Evolutionary conservation across 2,329 filamentous ascomycete species (phyloP).

Genomic region (Colletotrichum destructivum): DNA sequence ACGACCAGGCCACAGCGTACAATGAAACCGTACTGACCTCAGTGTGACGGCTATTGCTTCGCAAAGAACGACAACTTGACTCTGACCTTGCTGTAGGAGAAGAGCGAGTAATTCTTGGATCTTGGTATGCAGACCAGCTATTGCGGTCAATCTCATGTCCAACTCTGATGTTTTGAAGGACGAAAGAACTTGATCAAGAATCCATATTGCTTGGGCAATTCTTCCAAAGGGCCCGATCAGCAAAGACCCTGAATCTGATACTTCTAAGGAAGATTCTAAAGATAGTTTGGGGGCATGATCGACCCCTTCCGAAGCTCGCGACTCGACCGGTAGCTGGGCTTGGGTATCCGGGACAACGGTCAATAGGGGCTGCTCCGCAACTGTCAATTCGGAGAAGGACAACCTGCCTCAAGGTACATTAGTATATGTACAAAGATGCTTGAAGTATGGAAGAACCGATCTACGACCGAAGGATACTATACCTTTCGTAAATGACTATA

Average conservation of each 20-base stretch:
- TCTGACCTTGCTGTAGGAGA: background rate
- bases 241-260: background rate
- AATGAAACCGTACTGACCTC: background rate
- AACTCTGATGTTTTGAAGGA: background rate
- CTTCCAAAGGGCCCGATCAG: background rate
- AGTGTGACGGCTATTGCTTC: background rate
- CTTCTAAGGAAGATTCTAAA: too few species aligned
- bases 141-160: background rate
- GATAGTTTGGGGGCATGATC: background rate
- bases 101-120: background rate
- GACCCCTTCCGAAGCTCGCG: background rate
- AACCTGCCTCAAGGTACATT: background rate
- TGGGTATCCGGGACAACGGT: background rate
- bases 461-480: background rate
- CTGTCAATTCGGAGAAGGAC: background rate
- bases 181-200: conserved; percentile 1
- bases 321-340: background rate
- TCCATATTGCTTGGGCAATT: background rate
- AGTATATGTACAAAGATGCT: background rate
- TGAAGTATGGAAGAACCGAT: background rate
- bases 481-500: conserved; percentile 1
- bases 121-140: background rate
- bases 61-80: background rate
- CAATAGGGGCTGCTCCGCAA: background rate
- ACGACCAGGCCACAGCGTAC: background rate